phyloP scores from a whole-genome alignment of 2,329 filamentous ascomycete genomes.

The Stachybotrys chartarum region DNA sequence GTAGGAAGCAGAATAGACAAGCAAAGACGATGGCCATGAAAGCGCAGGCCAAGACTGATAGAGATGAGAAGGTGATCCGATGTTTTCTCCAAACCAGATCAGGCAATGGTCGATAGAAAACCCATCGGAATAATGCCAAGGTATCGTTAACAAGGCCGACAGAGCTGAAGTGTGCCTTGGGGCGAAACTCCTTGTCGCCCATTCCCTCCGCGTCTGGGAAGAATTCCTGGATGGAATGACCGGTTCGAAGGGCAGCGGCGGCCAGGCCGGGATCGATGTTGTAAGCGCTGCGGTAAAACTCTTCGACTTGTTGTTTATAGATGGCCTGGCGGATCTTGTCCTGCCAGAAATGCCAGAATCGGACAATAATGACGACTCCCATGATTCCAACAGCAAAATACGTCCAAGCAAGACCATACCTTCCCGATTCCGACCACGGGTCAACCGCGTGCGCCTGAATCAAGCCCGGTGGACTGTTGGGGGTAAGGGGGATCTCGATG shows the following conservation, averaged over 20 bases:
- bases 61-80: constrained; percentile 72
- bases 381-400: constrained; percentile 77
- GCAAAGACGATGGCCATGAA: constrained; percentile 64
- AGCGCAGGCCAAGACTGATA: constrained; percentile 64
- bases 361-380: constrained; percentile 57
- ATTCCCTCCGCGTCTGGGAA: constrained; percentile 60
- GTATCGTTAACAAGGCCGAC: constrained; percentile 68
- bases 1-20: constrained; percentile 75
- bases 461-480: constrained; percentile 53
- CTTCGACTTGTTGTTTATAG: constrained; percentile 73
- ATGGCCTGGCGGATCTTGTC: constrained; percentile 88
- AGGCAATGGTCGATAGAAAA: constrained; percentile 83
- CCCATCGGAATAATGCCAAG: constrained; percentile 76
- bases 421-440: constrained; percentile 73
- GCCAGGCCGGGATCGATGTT: constrained; percentile 41
- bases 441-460: constrained; percentile 61
- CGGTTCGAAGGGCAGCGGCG: constrained; percentile 38
- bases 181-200: constrained; percentile 50
- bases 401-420: constrained; percentile 82
- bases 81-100: constrained; percentile 61
- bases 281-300: constrained; percentile 51
- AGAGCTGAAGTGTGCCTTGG: constrained; percentile 68
- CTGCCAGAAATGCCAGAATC: constrained; percentile 84
- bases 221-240: constrained; percentile 58
- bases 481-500: constrained; percentile 52